Evolutionary conservation across 306 rosid genomes (phyloP), one percentile per base, ranked within the genome.

Genomic region (Medicago lupulina): DNA sequence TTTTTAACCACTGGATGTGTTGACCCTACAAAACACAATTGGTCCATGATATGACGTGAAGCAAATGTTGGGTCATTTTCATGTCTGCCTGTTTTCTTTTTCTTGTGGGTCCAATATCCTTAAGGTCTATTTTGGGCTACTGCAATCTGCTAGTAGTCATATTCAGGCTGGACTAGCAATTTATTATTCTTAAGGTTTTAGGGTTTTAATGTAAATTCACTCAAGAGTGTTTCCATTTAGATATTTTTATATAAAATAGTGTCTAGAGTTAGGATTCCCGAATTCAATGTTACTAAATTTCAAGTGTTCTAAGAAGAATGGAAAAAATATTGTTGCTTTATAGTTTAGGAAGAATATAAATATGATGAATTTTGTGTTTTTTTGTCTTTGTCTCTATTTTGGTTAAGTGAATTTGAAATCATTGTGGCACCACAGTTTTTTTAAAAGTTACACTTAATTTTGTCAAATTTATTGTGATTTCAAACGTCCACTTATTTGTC

Each of bases 61-160:
- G 71, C 81, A 49, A 75, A 38, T 74, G 91, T 67, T 67, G 76
- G 76, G 89, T 87, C 85, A n/a, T 77, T 85, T 74, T 90, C 83
- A 14, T 68, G 76, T 80, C 79, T 80, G 60, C 11, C 40, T 38
- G 71, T 70, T 73, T 57, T 68, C 13, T 57, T 19, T 0, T 60
- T 61, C 16, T 0, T 59, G 84, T 69, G 82, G 88, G 86, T 66
- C 91, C 85, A 14, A 11, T 61, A 3, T 46, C 77, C 55, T 77
- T 77, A 75, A 64, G 69, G 34, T 80, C 81, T 67, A 41, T 18
- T 84, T 79, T 85, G 76, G 59, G 67, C 72, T 54, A 40, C 63
- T 5, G 46, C 38, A 71, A 71, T 23, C n/a, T 51, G 61, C 71
- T 31, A 25, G 5, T 79, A 81, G 81, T 84, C 83, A n/a, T 34